phyloP scores from a whole-genome alignment of 2,329 filamentous ascomycete genomes.

The Cryphonectria radicalis region DNA sequence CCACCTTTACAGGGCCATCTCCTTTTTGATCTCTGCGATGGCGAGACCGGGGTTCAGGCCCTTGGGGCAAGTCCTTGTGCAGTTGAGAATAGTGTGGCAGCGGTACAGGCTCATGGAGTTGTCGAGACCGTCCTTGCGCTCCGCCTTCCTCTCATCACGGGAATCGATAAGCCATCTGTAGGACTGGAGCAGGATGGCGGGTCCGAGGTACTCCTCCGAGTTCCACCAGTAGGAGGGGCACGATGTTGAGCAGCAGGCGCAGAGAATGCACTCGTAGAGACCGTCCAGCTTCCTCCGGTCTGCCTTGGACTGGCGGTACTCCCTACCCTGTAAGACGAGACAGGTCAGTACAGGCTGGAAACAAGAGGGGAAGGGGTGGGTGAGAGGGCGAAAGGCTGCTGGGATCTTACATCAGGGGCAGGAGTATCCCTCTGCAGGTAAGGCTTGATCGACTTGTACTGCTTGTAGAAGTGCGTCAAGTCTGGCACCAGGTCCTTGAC shows the following conservation, averaged over 20 bases:
- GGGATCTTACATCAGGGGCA: conserved; percentile 72
- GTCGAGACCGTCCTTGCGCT: conserved; percentile 90
- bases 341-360: conserved; percentile 25
- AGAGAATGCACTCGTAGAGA: conserved; percentile 98
- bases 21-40: conserved; percentile 98
- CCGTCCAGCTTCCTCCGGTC: conserved; percentile 97
- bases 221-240: conserved; percentile 99
- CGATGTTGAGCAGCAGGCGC: conserved; percentile 97
- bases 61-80: conserved; percentile 97
- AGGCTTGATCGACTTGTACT: conserved; percentile 99
- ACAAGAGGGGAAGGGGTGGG: background rate
- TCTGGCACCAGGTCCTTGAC: conserved; percentile 99
- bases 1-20: conserved; percentile 67
- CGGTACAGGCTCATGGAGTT: conserved; percentile 99
- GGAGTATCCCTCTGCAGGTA: conserved; percentile 92
- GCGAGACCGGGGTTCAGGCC: conserved; percentile 93
- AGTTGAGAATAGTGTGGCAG: conserved; percentile 99
- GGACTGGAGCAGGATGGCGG: conserved; percentile 93
- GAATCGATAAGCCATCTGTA: conserved; percentile 98
- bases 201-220: conserved; percentile 96
- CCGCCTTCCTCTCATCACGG: conserved; percentile 84
- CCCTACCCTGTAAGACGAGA: conserved; percentile 69
- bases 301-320: conserved; percentile 87
- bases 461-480: conserved; percentile 99
- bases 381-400: conserved; percentile 32